Percentiles rank a stretch among this genome's conserved stretches.
These are phyloP conservation scores for Marasmius tenuissimus DNA, from an alignment of 1,284 basidiomycete species.

Conservation along the genomic window DNA sequence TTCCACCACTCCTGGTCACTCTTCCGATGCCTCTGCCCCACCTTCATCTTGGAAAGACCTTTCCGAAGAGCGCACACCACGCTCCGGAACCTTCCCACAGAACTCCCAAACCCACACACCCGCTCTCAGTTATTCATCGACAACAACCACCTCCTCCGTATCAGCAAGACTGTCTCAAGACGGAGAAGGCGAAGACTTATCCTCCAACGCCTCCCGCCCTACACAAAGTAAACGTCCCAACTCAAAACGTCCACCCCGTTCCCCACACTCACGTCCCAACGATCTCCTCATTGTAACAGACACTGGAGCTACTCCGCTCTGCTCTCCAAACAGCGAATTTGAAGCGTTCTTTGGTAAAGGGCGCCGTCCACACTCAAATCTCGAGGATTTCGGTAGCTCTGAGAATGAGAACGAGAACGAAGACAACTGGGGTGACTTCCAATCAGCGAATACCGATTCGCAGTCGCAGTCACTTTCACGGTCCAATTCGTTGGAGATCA, in stretches of 20 bases:
- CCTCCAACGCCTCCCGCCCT: not conserved
- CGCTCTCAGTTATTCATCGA: not conserved
- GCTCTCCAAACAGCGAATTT: conserved; percentile 16
- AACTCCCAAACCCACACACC: not conserved
- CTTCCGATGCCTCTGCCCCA: no score
- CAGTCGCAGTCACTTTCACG: not conserved
- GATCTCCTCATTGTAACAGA: conserved; percentile 13
- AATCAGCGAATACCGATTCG: not conserved
- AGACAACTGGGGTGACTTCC: not conserved
- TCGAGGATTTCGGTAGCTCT: not conserved
- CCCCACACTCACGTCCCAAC: conserved; percentile 3
- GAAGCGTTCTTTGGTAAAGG: not conserved
- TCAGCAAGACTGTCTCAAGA: not conserved
- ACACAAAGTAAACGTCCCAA: no score
- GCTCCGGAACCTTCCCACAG: not conserved
- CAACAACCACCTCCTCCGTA: not conserved
- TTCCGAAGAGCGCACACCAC: not conserved
- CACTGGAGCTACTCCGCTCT: conserved; percentile 15
- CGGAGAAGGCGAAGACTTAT: no score
- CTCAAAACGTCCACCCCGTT: not conserved
- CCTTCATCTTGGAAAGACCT: no score
- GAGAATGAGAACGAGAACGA: not conserved
- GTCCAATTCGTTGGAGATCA: not conserved
- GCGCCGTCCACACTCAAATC: not conserved
- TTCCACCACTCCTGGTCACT: no score